A percentile compares a stretch with the other conserved stretches of the same genome.
These are phyloP conservation scores for Inga oerstediana DNA, from an alignment of 306 rosid species.

Conservation along the genomic window DNA sequence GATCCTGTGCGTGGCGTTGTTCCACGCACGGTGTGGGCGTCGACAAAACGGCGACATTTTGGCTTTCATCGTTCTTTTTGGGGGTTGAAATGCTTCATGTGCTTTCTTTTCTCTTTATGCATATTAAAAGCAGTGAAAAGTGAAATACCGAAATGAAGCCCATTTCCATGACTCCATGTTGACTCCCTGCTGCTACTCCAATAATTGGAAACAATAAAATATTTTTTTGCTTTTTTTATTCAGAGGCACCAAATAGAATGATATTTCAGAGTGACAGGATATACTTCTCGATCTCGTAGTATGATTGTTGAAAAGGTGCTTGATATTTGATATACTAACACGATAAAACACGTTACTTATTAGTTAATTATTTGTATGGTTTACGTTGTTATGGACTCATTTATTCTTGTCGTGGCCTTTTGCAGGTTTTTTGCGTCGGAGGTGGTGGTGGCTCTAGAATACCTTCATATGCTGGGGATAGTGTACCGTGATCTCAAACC, in stretches of 20 bases:
- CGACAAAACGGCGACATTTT: neutral
- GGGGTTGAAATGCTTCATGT: neutral
- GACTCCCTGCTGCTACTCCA: neutral
- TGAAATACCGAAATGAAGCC: neutral
- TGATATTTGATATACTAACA: too few species aligned
- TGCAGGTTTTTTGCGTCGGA: slow-evolving; percentile 82
- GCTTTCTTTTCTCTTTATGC: neutral
- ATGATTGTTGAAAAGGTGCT: too few species aligned
- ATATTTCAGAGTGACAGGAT: too few species aligned
- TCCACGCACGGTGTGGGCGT: neutral
- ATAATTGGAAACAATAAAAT: neutral
- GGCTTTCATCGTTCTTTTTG: neutral
- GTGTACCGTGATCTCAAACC: slow-evolving; percentile 90
- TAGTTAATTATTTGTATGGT: neutral
- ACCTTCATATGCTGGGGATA: slow-evolving; percentile 93
- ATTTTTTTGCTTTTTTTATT: neutral
- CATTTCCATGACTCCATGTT: neutral
- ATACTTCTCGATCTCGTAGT: too few species aligned
- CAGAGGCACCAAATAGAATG: neutral
- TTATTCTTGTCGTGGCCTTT: neutral
- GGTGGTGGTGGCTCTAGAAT: slow-evolving; percentile 76
- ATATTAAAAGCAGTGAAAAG: neutral
- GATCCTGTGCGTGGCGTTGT: neutral
- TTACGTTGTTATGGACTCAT: neutral
- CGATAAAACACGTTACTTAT: neutral